Base-by-base conservation (phyloP, 2,329 filamentous ascomycete genomes). In the Fusarium sp. region DNA sequence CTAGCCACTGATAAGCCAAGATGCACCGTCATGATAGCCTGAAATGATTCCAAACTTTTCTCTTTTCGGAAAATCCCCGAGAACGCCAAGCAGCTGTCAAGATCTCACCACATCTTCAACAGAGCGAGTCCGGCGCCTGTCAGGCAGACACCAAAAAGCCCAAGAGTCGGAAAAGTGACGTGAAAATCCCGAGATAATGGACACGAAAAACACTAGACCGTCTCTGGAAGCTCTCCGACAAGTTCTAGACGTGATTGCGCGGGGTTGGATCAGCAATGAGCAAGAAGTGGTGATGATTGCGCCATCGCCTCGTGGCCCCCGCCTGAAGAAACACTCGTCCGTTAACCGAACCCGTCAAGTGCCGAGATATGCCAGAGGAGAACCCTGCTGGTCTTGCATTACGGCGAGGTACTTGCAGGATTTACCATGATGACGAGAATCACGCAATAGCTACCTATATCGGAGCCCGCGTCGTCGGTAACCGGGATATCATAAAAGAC, bases 211-310 rank as follows among this genome's bases (percentile, higher is more conserved):
- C 7, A 50, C 41, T 52, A 58, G 43, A 43, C 50, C 39, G 30
- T 4, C 34, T 34, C 43, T 45, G 34, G 48, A 39, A 45, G 27
- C 18, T 7, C n/a, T 20, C 16, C 23, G 18, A 9, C 11, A 27
- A 11, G 32, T 59, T 48, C 6, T 18, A 23, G 52, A 59, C 58
- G 63, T 56, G 68, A 63, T 32, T 23, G 34, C 35, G 35, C 35
- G 64, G 52, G 54, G 58, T 48, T 41, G 60, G 60, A 60, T 66
- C 56, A 57, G 70, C 64, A 77, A 77, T 77, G 70, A 64, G 75
- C 75, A 77, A 77, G 62, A 71, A 43, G n/a, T 9, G 20, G 14
- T 65, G 35, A 52, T 45, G 34, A 77, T 77, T 62, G 75, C 75
- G 75, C 75, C 72, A 77, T 77, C 61, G 63, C 27, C 25, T 32